Conservation (phyloP, 2,329 filamentous ascomycete genomes). For the Diaporthe sp. region DNA sequence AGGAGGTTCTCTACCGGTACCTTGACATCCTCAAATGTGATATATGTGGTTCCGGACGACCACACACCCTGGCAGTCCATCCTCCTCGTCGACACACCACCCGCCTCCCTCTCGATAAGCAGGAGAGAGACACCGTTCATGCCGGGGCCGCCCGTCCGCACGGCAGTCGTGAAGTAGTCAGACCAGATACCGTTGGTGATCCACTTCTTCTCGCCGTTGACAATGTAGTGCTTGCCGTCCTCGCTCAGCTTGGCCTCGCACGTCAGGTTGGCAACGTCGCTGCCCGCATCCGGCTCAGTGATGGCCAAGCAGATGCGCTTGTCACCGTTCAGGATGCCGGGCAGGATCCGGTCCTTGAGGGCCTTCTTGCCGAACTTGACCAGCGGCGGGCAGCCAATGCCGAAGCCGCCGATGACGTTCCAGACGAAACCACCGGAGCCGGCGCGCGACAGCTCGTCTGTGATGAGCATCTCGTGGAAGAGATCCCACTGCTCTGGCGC, state of each 20-base stretch:
- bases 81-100: conserved; percentile 89
- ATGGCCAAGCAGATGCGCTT: conserved; percentile 98
- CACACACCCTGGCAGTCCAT: conserved; percentile 99
- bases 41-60: conserved; percentile 94
- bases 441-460: conserved; percentile 90
- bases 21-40: conserved; percentile 99
- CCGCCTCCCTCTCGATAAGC: conserved; percentile 86
- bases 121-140: conserved; percentile 95
- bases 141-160: conserved; percentile 86
- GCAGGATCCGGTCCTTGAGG: conserved; percentile 87
- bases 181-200: conserved; percentile 98
- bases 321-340: conserved; percentile 88
- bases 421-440: conserved; percentile 95
- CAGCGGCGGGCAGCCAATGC: conserved; percentile 91
- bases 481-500: conserved; percentile 93
- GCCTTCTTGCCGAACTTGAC: conserved; percentile 91
- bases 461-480: conserved; percentile 97
- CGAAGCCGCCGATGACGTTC: conserved; percentile 97
- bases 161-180: conserved; percentile 98
- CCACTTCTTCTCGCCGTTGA: conserved; percentile 99
- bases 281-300: conserved; percentile 95
- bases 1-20: conserved; percentile 99
- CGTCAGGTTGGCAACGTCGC: conserved; percentile 93
- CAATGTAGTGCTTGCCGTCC: conserved; percentile 98
- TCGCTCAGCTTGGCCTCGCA: conserved; percentile 95